Base-by-base conservation (phyloP, 345 rosid genomes). In the Rubroshorea leprosula region DNA sequence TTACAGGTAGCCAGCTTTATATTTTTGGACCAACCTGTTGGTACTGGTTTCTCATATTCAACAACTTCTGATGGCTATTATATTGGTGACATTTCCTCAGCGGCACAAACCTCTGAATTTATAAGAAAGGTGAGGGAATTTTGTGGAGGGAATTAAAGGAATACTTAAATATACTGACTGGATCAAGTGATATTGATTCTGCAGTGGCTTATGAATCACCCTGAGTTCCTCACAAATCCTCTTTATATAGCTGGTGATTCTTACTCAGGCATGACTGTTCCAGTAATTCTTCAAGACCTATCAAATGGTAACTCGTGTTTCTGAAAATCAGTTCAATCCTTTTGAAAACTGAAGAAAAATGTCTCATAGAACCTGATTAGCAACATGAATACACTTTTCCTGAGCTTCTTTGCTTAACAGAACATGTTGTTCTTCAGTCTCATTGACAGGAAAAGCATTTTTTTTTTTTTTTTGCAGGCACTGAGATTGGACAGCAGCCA, bases 41-140 rank as follows among this genome's bases (percentile, higher is more conserved):
- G 62, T 5, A 49, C 66, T 16, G 66, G 66, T 20, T 63, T 63
- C 49, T 60, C 70, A 12, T 70, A 64, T 24, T 60, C 67, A 31
- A 56, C 19, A 6, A 61, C 50, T 13, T 38, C 0, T 16, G 47
- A 64, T 27, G 55, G 58, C 22, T 64, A 26, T 31, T 54, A 55
- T 54, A 41, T 56, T 3, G 19, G 54, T n/a, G 67, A 65, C 38
- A 50, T 20, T 8, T 54, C 2, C 21, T n/a, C 26, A 38, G 70
- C 55, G 1, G 1, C 5, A 13, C 51, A 54, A 10, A 24, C n/a
- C 35, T 57, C 14, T 12, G 18, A 29, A 4, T 71, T 61, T 26
- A 39, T 66, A 0, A 61, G 60, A 23, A 62, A 56, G 67, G 71
- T 66, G 35, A 29, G 35, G 5, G 35, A 29, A 29, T 4, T 29